Base-by-base conservation (phyloP, 495 filamentous ascomycete species). In the Lepraria neglecta region DNA sequence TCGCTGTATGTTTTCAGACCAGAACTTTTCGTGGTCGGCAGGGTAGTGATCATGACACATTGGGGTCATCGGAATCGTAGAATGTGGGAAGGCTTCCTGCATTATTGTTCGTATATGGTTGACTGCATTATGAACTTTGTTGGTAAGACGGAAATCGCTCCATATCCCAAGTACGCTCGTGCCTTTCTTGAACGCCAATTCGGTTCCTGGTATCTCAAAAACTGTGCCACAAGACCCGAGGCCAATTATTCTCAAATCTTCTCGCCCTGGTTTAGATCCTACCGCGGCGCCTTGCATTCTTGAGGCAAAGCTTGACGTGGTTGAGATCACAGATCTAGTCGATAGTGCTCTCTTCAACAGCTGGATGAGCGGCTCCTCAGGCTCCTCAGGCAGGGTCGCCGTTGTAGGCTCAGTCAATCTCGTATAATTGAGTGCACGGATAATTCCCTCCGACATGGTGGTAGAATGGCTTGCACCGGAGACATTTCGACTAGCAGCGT, bases 181-280 rank as follows among this genome's bases (percentile, higher is more conserved):
- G 38, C 64, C 64, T 56, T 66, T 66, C 56, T 66, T 66, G 30
- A 45, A 42, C 0, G 60, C 64, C 0, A 62, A 30, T 31, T 56
- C 60, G 19, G 55, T 60, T 19, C 55, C 64, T 4, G 60, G 60
- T 24, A 65, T 62, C 24, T 66, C 64, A 15, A 66, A 66, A 3
- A 66, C 64, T 0, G 47, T 54, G 9, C 64, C 60, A 4, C 54
- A 54, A 11, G 60, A 45, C 11, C 64, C 64, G 14, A 63, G 44
- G 6, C 64, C 64, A 38, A 66, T 66, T 19, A 43, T 38, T 35
- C 48, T 53, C 6, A 54, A 27, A n/a, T 17, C 6, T 9, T 47
- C 38, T 64, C 19, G 11, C 10, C 44, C 21, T 24, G 28, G 38
- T n/a, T 5, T 27, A 27, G 35, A 12, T 46, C 10, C 11, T 15